Base-by-base conservation (phyloP, 768 basidiomycete genomes). In the Phaeotremella skinneri region DNA sequence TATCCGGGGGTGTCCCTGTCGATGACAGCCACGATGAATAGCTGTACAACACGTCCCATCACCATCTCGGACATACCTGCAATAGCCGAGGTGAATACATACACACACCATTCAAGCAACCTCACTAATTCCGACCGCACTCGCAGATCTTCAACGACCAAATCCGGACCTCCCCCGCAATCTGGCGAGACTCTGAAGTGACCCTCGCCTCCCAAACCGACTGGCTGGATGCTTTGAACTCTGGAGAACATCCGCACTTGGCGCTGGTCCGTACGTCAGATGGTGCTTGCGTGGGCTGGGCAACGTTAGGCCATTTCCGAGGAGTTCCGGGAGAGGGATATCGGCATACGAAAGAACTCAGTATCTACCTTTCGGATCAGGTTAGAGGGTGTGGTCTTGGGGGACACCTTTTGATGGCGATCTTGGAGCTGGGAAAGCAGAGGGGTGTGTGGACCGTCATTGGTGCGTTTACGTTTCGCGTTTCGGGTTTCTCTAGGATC, bases 331-430 rank as follows among this genome's bases (percentile, higher is more conserved):
- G 43, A 9, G 13, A 45, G 23, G 43, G 43, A 13, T 45, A 45
- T 20, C 11, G 43, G 23, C 43, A 45, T 45, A 45, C 43, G 13
- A 45, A 45, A 45, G 43, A 45, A 45, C 21, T 45, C 7, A 45
- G 43, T 45, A 45, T 45, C 43, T 45, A 45, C 43, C 20, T 45
- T 7, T 45, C 43, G 6, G 43, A 45, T 13, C 13, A 45, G 6
- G 43, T 45, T 20, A 11, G 43, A 13, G 43, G 43, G 43, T 14
- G 21, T 7, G 20, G 43, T 9, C 21, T 45, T 14, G 43, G 43
- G 6, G 43, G 43, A 23, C 6, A 14, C 6, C 21, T 45, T 11
- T 45, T 45, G 43, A 23, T 14, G 20, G 43, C 43, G 11, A 45
- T 45, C 13, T 20, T 45, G 43, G 43, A 45, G 6, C 21, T 45